These are phyloP conservation scores for Trichomonas gallinae DNA, from an alignment of 208 protist genomes.

Conservation along the genomic window DNA sequence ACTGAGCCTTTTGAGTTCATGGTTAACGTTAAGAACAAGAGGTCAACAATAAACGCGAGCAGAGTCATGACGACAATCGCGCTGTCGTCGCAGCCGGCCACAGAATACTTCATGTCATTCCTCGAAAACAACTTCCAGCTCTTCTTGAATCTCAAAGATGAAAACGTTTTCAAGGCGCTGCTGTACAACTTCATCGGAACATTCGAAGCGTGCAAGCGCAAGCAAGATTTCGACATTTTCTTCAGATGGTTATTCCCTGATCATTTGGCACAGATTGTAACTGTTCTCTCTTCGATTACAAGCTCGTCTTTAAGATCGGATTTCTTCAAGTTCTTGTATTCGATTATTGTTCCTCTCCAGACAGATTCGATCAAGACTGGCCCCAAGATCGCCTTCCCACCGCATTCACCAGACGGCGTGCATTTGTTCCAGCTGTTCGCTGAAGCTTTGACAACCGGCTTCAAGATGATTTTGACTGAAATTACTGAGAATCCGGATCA, in stretches of 20 bases:
- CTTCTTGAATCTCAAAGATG: background rate
- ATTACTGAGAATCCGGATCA: background rate
- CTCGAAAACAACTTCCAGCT: background rate
- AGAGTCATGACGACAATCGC: background rate
- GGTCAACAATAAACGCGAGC: background rate
- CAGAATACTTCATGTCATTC: background rate
- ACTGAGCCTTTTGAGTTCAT: background rate
- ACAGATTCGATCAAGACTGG: background rate
- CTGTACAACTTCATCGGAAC: background rate
- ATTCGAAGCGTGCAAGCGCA: background rate
- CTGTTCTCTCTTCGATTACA: background rate
- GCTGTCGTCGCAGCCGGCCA: background rate
- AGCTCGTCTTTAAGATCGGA: background rate
- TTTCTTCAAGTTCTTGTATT: background rate
- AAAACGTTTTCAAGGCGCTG: background rate
- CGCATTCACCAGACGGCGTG: background rate
- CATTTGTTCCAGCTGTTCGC: background rate
- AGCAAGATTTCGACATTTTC: background rate
- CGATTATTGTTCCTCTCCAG: background rate
- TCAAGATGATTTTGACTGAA: background rate
- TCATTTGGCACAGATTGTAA: background rate
- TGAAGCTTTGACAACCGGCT: background rate
- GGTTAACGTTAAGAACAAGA: background rate
- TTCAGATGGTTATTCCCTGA: background rate
- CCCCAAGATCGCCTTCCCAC: background rate